Conservation (phyloP, 1,284 basidiomycete species). For the Moesziomyces parantarcticus region DNA sequence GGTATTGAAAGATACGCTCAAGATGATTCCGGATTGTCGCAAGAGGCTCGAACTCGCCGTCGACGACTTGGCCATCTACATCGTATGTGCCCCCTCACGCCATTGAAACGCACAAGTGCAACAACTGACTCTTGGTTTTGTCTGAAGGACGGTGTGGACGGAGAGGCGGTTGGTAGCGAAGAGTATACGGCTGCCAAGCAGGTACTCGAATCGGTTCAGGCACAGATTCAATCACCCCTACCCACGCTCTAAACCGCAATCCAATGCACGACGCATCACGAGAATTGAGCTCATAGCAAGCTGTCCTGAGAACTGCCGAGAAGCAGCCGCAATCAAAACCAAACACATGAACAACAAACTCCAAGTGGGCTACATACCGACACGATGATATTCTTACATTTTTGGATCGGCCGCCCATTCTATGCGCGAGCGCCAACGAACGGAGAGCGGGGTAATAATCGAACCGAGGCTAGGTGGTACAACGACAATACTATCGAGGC, state of each 20-base stretch:
- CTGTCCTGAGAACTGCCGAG: no score
- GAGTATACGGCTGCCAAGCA: slow-evolving; percentile 16
- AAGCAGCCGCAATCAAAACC: no score
- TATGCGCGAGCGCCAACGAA: no score
- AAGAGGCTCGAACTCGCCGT: slow-evolving; percentile 40
- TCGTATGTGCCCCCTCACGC: slow-evolving; percentile 38
- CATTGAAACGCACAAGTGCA: neutral
- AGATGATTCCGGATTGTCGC: slow-evolving; percentile 60
- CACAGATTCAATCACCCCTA: slow-evolving; percentile 3
- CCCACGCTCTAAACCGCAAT: slow-evolving; percentile 9
- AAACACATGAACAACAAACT: no score
- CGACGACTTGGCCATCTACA: slow-evolving; percentile 39
- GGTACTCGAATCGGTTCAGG: neutral
- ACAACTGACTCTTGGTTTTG: no score
- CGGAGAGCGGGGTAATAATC: no score
- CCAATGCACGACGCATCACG: no score
- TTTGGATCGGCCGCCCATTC: no score
- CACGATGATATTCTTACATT: slow-evolving; percentile 8
- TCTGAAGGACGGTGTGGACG: slow-evolving; percentile 19
- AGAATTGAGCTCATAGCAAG: no score
- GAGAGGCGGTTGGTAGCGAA: neutral
- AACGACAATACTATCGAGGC: no score
- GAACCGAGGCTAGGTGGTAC: no score
- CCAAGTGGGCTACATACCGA: no score
- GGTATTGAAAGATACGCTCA: slow-evolving; percentile 48